These are phyloP conservation scores for Manihot esculenta DNA, from an alignment of 441 rosid species.

Conservation along the genomic window DNA sequence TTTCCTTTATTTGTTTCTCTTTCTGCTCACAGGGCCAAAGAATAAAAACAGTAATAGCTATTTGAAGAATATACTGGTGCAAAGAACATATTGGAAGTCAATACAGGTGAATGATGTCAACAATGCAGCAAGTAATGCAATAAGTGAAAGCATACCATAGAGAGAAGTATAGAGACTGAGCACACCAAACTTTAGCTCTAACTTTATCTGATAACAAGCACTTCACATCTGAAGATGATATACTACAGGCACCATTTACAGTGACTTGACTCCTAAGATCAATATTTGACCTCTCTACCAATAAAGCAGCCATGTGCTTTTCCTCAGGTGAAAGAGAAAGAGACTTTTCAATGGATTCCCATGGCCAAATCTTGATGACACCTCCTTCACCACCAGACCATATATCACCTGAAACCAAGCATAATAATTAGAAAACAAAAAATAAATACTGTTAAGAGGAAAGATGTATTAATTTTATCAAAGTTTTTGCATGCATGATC, in stretches of 20 bases:
- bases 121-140: too few relatives aligned
- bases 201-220: conserved; percentile 67
- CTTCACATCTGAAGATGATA: conserved; percentile 89
- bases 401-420: conserved; percentile 64
- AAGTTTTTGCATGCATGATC: background rate
- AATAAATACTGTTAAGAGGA: background rate
- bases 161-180: conserved; percentile 72
- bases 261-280: conserved; percentile 96
- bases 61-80: background rate
- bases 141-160: conserved; percentile 55
- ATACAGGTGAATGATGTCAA: background rate
- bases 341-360: conserved; percentile 95
- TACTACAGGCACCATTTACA: conserved; percentile 68
- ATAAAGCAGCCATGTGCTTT: conserved; percentile 93
- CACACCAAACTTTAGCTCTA: conserved; percentile 89
- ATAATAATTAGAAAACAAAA: background rate
- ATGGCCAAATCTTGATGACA: conserved; percentile 84
- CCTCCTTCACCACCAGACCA: conserved; percentile 98
- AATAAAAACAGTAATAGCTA: background rate
- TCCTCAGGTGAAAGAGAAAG: conserved; percentile 84
- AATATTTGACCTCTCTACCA: conserved; percentile 87
- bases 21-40: background rate
- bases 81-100: background rate
- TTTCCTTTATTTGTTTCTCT: too few relatives aligned
- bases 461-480: background rate